Conservation (phyloP, 257 asterid genomes). For the Solanum bulbocastanum region DNA sequence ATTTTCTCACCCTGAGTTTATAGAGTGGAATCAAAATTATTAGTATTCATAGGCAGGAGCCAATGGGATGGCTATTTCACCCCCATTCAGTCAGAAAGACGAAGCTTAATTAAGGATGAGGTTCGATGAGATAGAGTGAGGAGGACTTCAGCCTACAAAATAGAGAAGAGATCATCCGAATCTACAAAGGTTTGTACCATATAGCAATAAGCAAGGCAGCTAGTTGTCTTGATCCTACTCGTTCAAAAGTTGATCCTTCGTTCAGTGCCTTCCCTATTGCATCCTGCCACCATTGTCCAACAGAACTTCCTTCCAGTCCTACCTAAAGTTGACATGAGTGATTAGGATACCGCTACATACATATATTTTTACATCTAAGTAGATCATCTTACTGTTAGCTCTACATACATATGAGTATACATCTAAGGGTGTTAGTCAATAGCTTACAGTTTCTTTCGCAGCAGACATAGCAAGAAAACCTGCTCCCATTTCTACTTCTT, state of each 20-base stretch:
- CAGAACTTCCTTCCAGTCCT: constrained; percentile 96
- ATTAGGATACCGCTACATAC: not conserved
- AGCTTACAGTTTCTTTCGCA: constrained; percentile 94
- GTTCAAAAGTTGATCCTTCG: constrained; percentile 72
- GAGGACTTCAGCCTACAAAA: not conserved
- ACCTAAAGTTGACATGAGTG: constrained; percentile 50
- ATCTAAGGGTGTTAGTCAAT: not conserved
- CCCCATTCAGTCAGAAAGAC: not conserved
- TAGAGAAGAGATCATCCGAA: not conserved
- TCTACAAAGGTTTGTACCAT: constrained; percentile 34
- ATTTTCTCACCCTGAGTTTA: constrained; percentile 63
- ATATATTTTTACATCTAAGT: not conserved
- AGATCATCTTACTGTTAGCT: not conserved
- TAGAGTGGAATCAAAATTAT: not conserved
- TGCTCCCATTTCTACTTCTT: constrained; percentile 99
- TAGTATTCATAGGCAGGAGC: not conserved
- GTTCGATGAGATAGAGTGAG: not conserved
- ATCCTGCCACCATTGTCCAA: constrained; percentile 99
- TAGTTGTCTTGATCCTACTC: constrained; percentile 89
- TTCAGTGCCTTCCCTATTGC: constrained; percentile 79
- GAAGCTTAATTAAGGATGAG: not conserved
- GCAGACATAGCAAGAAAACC: constrained; percentile 99
- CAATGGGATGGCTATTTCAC: not conserved
- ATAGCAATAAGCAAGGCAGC: constrained; percentile 89
- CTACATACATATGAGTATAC: not conserved